Conservation (phyloP, 2,329 filamentous ascomycete genomes). For the Fulvia fulva region DNA sequence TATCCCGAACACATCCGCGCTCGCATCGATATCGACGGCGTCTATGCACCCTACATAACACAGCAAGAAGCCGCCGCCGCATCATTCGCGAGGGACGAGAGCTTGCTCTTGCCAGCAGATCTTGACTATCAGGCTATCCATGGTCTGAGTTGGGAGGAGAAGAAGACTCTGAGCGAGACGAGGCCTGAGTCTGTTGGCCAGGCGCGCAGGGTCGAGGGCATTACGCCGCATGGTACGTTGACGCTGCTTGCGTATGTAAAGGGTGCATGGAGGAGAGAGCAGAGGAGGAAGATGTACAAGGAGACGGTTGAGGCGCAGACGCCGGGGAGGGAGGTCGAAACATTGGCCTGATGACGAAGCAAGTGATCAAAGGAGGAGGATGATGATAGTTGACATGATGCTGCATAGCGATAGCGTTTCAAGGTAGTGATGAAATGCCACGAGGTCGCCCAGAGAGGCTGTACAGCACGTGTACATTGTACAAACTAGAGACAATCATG, state of each 20-base stretch:
- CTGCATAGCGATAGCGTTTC: constrained; percentile 1
- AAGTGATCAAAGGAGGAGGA: not conserved
- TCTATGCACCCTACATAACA: constrained; percentile 81
- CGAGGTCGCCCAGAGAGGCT: not conserved
- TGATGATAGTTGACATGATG: not conserved
- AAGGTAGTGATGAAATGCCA: not conserved
- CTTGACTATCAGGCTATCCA: constrained; percentile 71
- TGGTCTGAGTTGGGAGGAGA: constrained; percentile 78
- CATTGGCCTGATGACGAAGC: constrained; percentile 18
- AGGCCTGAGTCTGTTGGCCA: constrained; percentile 83
- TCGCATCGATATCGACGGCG: constrained; percentile 74
- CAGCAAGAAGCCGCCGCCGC: constrained; percentile 65
- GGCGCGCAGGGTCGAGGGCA: constrained; percentile 80
- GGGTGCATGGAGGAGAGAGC: constrained; percentile 36
- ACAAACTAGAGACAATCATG: not conserved
- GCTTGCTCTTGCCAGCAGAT: constrained; percentile 64
- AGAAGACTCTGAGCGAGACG: constrained; percentile 63
- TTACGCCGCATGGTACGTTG: constrained; percentile 50
- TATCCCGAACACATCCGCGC: constrained; percentile 59
- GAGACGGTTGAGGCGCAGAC: constrained; percentile 24
- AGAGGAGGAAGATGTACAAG: constrained; percentile 29
- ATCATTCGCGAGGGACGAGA: constrained; percentile 72
- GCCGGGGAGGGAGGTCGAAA: constrained; percentile 24
- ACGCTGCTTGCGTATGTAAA: constrained; percentile 62
- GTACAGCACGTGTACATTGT: not conserved